Evolutionary conservation across 2,329 filamentous ascomycete genomes (phyloP).

Genomic region (Elsinoe fawcettii): DNA sequence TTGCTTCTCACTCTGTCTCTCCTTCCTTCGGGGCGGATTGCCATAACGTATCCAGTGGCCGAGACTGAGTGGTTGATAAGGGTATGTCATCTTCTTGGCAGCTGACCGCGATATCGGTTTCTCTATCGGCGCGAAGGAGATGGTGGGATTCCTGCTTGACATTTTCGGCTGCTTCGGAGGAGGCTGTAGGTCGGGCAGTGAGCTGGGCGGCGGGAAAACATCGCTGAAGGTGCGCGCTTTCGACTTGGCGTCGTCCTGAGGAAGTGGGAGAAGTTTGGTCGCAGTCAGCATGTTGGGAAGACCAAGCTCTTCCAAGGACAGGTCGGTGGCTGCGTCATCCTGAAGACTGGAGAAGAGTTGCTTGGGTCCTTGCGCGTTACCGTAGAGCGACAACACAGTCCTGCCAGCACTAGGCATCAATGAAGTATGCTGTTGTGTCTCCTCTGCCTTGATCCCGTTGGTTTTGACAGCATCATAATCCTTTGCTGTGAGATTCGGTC

Average conservation of each 20-base stretch:
- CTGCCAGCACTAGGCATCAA: conserved; percentile 34
- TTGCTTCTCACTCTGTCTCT: conserved; percentile 47
- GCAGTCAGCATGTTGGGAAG: conserved; percentile 68
- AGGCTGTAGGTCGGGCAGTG: conserved; percentile 59
- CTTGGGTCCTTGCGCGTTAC: conserved; percentile 63
- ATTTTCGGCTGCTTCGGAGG: conserved; percentile 62
- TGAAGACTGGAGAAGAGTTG: conserved; percentile 84
- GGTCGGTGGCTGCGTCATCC: conserved; percentile 29
- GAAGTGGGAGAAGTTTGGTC: conserved; percentile 55
- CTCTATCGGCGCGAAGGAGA: conserved; percentile 47
- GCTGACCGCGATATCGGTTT: conserved; percentile 31
- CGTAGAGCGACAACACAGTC: conserved; percentile 67
- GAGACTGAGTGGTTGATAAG: conserved; percentile 55
- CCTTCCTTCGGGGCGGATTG: conserved; percentile 36
- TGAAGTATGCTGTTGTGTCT: background rate
- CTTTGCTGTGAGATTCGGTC: background rate
- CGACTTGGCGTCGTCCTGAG: conserved; percentile 36
- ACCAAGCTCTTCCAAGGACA: conserved; percentile 52
- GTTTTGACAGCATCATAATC: conserved; percentile 20
- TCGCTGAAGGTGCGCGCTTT: conserved; percentile 62
- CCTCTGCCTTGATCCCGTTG: conserved; percentile 18
- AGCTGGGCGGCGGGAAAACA: conserved; percentile 60
- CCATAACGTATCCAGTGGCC: conserved; percentile 59
- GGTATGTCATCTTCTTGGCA: conserved; percentile 51
- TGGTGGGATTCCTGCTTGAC: conserved; percentile 49